Evolutionary conservation across 148 eudicot genomes (phyloP), one percentile per base, ranked within the genome.

Genomic region (Amaranthus cruentus): DNA sequence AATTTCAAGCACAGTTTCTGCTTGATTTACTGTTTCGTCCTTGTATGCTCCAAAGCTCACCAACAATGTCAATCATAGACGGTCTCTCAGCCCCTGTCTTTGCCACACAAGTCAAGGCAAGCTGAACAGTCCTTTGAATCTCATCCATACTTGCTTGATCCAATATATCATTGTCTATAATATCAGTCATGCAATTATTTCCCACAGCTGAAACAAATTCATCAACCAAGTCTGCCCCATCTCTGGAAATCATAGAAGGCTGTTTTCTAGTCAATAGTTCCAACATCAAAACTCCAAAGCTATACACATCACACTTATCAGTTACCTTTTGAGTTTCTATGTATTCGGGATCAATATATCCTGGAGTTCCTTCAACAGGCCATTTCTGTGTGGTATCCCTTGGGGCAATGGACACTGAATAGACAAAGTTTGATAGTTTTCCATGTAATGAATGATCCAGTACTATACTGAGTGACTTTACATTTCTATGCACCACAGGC

Each of bases 401-500:
- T 18, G 75, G 73, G 5, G 52, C 58, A 55, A 77, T 43, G 44
- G 75, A 62, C 47, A 62, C 62, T 0, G 80, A 68, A 7, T 69
- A 47, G 1, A 77, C 77, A 68, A 81, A 81, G 49, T 69, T 70
- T 0, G 84, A 64, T 18, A 81, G 60, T 47, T 69, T 81, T 9
- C 70, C 66, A 12, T 9, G 11, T 8, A 18, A 73, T 28, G 68
- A 68, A 9, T 61, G 62, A 57, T 79, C 85, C 28, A 75, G 14
- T 0, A 82, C 61, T 53, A 78, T 60, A 44, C 57, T 60, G 6
- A 18, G 3, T 10, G 84, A 75, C 55, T 75, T 75, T 9, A 82
- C 70, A 73, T 72, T 67, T n/a, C 84, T 72, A 49, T 82, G 84
- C 21, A 70, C 76, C n/a, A 78, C 76, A 11, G 79, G 82, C 62